Percentiles rank a stretch among this genome's conserved stretches.
phyloP scores from a whole-genome alignment of 805 yeast genomes.

The Spathaspora gorwiae region DNA sequence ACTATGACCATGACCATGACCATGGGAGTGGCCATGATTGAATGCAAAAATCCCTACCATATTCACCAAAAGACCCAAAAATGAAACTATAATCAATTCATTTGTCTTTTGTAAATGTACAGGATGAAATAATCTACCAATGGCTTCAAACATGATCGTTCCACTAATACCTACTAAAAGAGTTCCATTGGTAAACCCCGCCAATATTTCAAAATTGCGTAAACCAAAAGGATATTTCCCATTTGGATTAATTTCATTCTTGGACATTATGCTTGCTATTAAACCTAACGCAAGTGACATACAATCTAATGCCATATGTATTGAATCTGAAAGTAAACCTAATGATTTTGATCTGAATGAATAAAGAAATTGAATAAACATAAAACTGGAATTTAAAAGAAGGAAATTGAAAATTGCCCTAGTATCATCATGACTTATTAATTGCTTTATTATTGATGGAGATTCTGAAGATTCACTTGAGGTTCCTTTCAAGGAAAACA shows the following conservation, averaged over 20 bases:
- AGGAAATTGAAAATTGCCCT: constrained; percentile 85
- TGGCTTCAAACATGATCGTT: constrained; percentile 81
- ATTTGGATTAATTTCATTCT: constrained; percentile 42
- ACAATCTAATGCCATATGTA: constrained; percentile 96
- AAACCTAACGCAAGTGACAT: constrained; percentile 84
- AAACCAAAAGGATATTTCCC: constrained; percentile 84
- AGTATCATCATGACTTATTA: constrained; percentile 54
- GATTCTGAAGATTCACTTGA: neutral
- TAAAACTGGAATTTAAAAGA: constrained; percentile 80
- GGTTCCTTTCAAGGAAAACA: constrained; percentile 2
- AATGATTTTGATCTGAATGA: constrained; percentile 90
- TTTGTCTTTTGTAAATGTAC: constrained; percentile 72
- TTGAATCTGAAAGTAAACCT: constrained; percentile 86
- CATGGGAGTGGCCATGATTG: constrained; percentile 49
- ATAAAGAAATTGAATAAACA: constrained; percentile 89
- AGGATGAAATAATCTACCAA: constrained; percentile 76
- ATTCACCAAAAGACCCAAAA: constrained; percentile 81
- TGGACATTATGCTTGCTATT: constrained; percentile 65
- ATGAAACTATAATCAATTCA: constrained; percentile 80
- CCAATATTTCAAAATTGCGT: constrained; percentile 78
- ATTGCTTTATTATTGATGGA: constrained; percentile 21
- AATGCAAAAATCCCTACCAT: constrained; percentile 92
- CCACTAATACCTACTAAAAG: constrained; percentile 82
- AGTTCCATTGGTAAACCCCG: constrained; percentile 94
- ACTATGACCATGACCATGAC: constrained; percentile 40